Evolutionary conservation across 257 asterid genomes (phyloP), one percentile per base, ranked within the genome.

Genomic region (Schizonepeta tenuifolia): DNA sequence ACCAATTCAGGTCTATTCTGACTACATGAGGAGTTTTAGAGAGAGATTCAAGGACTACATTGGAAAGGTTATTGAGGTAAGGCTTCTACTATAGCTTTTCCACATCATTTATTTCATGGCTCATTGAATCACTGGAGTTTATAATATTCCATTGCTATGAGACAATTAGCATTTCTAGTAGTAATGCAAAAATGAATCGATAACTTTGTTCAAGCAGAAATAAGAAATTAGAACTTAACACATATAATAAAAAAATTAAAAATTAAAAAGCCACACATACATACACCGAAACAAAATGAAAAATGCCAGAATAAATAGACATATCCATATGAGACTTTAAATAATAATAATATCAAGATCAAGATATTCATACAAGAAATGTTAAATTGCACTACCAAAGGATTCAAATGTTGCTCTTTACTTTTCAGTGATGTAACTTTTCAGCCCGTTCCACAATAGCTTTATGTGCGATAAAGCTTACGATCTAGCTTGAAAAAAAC

Each of bases 1-100:
- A 28, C 98, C 97, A 5, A 84, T 94, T 81, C 97, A 94, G 83
- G 96, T 80, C 68, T 94, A 91, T 75, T 69, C 96, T 0, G 98
- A 93, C 81, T 89, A 75, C 70, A 93, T 93, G 97, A 83, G 79
- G 79, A 91, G 88, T 78, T 94, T 94, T 71, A 83, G 87, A 76
- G 87, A 87, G 33, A 89, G 84, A 80, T 94, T 94, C 81, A 74
- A 75, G 65, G 81, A 85, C 43, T 85, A 80, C 83, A 57, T 91
- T 66, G 98, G 98, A 78, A 71, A 79, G 1, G 86, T 89, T 72
- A 83, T 94, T 60, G 90, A 61, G 88, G 96, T 93, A 86, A 61
- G 85, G 36, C 70, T 66, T 68, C 47, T 28, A 28, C 18, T 14
- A 71, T 67, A 56, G 51, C 73, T 38, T 38, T 41, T 47, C 64